phyloP scores from a whole-genome alignment of 2,329 filamentous ascomycete genomes.

The Neopestalotiopsis sp. region DNA sequence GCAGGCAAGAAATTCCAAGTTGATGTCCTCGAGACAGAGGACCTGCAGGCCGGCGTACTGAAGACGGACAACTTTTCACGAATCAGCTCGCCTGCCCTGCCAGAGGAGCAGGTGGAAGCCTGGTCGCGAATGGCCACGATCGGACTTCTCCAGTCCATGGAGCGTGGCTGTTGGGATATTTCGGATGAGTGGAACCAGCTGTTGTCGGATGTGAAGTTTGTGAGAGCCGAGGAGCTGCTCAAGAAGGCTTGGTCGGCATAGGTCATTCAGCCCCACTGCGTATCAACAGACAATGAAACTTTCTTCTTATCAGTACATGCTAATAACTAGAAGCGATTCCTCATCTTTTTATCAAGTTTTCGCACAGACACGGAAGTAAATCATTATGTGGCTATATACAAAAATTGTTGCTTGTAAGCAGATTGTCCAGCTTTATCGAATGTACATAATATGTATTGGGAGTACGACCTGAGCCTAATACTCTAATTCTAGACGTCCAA shows the following conservation, averaged over 20 bases:
- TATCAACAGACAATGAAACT: too few relatives aligned
- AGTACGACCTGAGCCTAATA: too few relatives aligned
- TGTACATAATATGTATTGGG: too few relatives aligned
- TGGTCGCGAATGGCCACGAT: conserved; percentile 27
- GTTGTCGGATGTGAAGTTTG: conserved; percentile 50
- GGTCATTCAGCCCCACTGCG: neutral
- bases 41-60: conserved; percentile 33
- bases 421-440: too few relatives aligned
- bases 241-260: conserved; percentile 44
- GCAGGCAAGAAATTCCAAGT: conserved; percentile 34
- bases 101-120: conserved; percentile 29
- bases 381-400: too few relatives aligned
- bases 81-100: conserved; percentile 33
- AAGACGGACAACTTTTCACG: conserved; percentile 31
- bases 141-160: conserved; percentile 25
- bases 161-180: conserved; percentile 21
- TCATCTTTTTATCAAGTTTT: too few relatives aligned
- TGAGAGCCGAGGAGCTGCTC: conserved; percentile 45
- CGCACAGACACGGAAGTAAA: too few relatives aligned
- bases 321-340: too few relatives aligned
- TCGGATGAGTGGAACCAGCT: conserved; percentile 50
- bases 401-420: too few relatives aligned
- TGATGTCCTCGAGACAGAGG: conserved; percentile 35
- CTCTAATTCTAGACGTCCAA: conserved; percentile 7
- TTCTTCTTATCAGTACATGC: too few relatives aligned